Percentiles rank a stretch among this genome's conserved stretches.
These are phyloP conservation scores for Diaporthe nobilis DNA, from an alignment of 2,329 filamentous ascomycete genomes.

Conservation along the genomic window DNA sequence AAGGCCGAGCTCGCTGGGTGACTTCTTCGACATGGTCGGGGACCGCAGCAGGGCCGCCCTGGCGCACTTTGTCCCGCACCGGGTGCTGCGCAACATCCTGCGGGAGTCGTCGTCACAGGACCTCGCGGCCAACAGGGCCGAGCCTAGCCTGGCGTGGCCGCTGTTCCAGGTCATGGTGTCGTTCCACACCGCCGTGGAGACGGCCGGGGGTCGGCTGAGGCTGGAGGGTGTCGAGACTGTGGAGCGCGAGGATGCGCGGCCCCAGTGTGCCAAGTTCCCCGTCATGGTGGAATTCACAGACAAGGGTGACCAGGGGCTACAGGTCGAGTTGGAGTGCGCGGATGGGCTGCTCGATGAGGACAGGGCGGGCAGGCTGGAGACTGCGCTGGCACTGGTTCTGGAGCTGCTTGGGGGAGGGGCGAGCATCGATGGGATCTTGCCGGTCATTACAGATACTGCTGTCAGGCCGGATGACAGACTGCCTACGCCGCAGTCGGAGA, in stretches of 20 bases:
- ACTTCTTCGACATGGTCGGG: neutral
- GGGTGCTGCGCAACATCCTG: neutral
- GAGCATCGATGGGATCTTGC: neutral
- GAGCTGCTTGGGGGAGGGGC: neutral
- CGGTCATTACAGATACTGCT: neutral
- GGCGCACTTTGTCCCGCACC: neutral
- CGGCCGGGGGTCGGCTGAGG: neutral
- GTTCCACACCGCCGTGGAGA: neutral
- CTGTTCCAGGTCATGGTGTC: constrained; percentile 9
- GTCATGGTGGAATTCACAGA: constrained; percentile 14
- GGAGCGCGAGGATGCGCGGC: neutral
- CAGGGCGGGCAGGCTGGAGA: neutral
- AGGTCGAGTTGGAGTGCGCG: neutral
- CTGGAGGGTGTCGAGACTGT: constrained; percentile 1
- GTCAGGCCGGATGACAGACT: neutral
- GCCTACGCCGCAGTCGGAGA: neutral
- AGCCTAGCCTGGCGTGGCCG: neutral
- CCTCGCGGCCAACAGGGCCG: neutral
- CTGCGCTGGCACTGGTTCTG: neutral
- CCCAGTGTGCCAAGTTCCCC: neutral
- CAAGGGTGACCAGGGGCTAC: neutral
- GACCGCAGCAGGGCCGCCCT: constrained; percentile 12
- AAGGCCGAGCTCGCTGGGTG: neutral
- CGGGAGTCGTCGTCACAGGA: neutral
- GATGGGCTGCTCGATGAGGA: neutral